A percentile compares a stretch with the other conserved stretches of the same genome.
phyloP scores from a whole-genome alignment of 257 asterid genomes.

The Solanum commersonii region DNA sequence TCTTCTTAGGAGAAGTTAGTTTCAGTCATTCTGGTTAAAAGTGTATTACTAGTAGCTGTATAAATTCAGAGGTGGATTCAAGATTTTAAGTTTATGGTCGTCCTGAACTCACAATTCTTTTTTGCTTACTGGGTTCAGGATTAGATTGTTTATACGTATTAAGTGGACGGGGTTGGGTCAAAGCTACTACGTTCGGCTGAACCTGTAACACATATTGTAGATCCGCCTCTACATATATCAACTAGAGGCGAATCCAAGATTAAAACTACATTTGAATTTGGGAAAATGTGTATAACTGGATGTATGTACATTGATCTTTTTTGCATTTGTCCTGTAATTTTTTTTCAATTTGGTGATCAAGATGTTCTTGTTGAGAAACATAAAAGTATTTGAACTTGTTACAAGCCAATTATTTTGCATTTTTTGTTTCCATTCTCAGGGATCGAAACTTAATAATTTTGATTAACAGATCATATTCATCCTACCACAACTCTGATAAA shows the following conservation, averaged over 20 bases:
- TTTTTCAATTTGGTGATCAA: background rate
- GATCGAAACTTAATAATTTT: background rate
- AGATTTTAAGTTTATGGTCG: background rate
- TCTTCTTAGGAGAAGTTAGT: background rate
- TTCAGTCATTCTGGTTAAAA: background rate
- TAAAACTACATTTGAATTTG: background rate
- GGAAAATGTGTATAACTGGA: background rate
- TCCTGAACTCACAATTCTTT: background rate
- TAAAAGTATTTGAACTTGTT: background rate
- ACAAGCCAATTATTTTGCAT: background rate
- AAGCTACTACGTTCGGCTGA: background rate
- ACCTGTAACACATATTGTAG: background rate
- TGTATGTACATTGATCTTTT: background rate
- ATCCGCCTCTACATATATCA: background rate
- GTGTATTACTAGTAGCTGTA: background rate
- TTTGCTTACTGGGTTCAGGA: background rate
- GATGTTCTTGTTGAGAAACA: background rate
- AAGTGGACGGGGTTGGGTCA: background rate
- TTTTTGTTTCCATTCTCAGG: background rate
- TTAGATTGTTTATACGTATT: background rate
- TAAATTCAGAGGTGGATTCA: background rate
- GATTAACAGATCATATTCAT: background rate
- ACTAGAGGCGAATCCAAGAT: background rate
- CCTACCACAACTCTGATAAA: background rate
- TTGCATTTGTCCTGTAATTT: background rate